phyloP scores from a whole-genome alignment of 2,329 filamentous ascomycete genomes.

The Pseudogymnoascus sp. region DNA sequence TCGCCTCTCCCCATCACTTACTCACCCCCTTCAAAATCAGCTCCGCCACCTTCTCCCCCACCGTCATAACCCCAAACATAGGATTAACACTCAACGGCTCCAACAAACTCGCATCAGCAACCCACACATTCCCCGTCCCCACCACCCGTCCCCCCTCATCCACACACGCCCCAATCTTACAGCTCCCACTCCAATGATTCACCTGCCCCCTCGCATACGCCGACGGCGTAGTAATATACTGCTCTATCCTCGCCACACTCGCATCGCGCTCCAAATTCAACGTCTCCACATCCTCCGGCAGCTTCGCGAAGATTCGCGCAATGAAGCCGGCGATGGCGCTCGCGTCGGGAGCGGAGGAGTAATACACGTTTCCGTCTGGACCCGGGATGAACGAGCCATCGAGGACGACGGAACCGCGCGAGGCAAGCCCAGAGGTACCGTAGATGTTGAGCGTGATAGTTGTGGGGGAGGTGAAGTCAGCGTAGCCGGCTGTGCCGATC shows the following conservation, averaged over 20 bases:
- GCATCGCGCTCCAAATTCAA: constrained; percentile 41
- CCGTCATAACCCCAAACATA: constrained; percentile 47
- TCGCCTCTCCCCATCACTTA: neutral
- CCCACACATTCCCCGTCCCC: constrained; percentile 43
- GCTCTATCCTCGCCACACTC: constrained; percentile 39
- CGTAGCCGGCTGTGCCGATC: constrained; percentile 40
- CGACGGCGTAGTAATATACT: constrained; percentile 42
- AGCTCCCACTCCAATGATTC: constrained; percentile 47
- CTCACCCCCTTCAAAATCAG: constrained; percentile 31
- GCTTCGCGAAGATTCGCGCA: constrained; percentile 39
- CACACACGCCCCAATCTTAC: constrained; percentile 43
- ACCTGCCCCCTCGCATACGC: constrained; percentile 42
- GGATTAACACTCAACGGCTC: constrained; percentile 46
- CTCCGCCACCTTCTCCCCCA: constrained; percentile 44
- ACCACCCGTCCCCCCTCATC: constrained; percentile 39
- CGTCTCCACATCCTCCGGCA: constrained; percentile 36
- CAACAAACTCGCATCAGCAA: constrained; percentile 44
- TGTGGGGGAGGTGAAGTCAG: constrained; percentile 33
- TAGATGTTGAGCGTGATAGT: constrained; percentile 51
- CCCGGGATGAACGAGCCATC: constrained; percentile 38
- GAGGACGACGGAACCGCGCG: constrained; percentile 39
- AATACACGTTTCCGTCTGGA: constrained; percentile 38
- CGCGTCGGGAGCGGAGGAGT: constrained; percentile 40
- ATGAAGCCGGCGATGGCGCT: constrained; percentile 43
- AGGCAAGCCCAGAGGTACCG: constrained; percentile 46